A percentile compares a stretch with the other conserved stretches of the same genome.
Evolutionary conservation across 2,329 filamentous ascomycete genomes (phyloP).

Genomic region (Phialemoniopsis sp.): DNA sequence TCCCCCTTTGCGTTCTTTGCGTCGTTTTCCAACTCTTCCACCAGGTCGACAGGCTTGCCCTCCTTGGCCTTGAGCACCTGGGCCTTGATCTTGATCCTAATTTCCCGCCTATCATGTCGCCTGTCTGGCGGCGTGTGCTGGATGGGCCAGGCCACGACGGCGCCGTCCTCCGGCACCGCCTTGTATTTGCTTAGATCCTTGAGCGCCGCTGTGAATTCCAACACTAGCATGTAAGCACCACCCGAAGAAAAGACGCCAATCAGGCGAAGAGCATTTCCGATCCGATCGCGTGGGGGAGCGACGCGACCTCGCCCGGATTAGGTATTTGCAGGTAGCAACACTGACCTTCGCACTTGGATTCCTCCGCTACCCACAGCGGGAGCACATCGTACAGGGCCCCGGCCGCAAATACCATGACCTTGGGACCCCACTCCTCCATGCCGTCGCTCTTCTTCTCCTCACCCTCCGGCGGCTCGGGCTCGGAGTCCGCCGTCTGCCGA

Average conservation of each 20-base stretch:
- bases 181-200: slow-evolving; percentile 21
- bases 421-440: slow-evolving; percentile 8
- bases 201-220: slow-evolving; percentile 11
- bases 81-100: slow-evolving; percentile 24
- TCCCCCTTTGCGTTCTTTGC: background rate
- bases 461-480: slow-evolving; percentile 1
- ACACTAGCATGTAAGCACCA: too few species aligned
- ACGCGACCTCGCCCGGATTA: too few species aligned
- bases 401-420: slow-evolving; percentile 36
- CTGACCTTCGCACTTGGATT: slow-evolving; percentile 29
- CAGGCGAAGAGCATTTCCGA: too few species aligned
- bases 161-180: slow-evolving; percentile 15
- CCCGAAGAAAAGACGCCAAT: too few species aligned
- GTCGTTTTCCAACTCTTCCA: background rate
- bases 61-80: slow-evolving; percentile 18
- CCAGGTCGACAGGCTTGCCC: background rate
- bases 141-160: slow-evolving; percentile 22
- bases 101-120: slow-evolving; percentile 16
- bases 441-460: background rate
- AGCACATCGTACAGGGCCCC: slow-evolving; percentile 36
- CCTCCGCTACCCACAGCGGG: slow-evolving; percentile 34
- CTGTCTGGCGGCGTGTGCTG: slow-evolving; percentile 19
- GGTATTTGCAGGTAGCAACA: slow-evolving; percentile 3
- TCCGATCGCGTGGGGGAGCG: too few species aligned
- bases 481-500: background rate